Evolutionary conservation across 208 protist species (phyloP).

Genomic region (Acanthamoeba castellanii): DNA sequence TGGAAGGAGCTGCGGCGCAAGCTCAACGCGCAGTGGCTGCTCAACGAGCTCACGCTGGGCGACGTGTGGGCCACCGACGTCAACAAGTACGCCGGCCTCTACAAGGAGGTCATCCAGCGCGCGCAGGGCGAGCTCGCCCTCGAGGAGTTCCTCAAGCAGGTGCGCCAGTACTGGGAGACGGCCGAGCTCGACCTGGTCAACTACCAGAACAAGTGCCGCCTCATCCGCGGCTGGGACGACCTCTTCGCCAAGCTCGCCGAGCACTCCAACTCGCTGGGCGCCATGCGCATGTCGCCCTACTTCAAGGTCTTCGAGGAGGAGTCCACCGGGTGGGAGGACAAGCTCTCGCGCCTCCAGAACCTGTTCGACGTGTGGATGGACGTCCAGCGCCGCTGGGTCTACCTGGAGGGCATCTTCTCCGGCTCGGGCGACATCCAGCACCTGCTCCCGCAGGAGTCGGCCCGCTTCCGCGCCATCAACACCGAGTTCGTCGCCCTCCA

Average conservation of each 20-base stretch:
- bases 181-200: constrained; percentile 95
- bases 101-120: constrained; percentile 88
- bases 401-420: constrained; percentile 97
- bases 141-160: constrained; percentile 92
- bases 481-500: constrained; percentile 96
- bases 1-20: constrained; percentile 92
- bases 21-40: constrained; percentile 93
- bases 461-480: constrained; percentile 95
- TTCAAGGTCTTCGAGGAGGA: constrained; percentile 95
- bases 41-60: constrained; percentile 94
- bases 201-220: constrained; percentile 95
- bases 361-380: constrained; percentile 96
- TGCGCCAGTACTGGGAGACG: constrained; percentile 94
- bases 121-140: constrained; percentile 94
- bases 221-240: constrained; percentile 98
- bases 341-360: constrained; percentile 93
- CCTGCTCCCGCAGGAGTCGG: constrained; percentile 96
- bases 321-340: constrained; percentile 93
- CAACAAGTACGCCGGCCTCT: constrained; percentile 83
- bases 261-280: constrained; percentile 94
- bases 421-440: constrained; percentile 95
- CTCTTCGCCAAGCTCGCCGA: constrained; percentile 95
- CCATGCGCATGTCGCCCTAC: constrained; percentile 97
- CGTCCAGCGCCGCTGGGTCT: constrained; percentile 98
- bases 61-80: constrained; percentile 96